Evolutionary conservation across 176 grass and related monocot species (phyloP).

Genomic region (Triticum monococcum): DNA sequence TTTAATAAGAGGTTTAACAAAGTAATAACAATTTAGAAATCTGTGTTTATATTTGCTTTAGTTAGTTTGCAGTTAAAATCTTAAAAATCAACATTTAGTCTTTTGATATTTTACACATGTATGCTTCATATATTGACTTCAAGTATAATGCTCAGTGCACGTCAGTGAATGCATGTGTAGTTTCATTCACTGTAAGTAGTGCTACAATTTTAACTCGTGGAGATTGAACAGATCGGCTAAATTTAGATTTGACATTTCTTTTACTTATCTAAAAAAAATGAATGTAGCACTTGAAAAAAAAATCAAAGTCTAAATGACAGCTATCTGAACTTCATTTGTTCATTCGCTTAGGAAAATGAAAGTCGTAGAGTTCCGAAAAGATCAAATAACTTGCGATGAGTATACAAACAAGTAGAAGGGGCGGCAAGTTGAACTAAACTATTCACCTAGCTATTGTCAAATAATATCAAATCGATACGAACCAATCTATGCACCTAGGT

Average conservation of each 20-base stretch:
- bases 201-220: neutral
- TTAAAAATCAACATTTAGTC: neutral
- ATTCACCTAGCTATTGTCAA: neutral
- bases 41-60: neutral
- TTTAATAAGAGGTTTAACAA: neutral
- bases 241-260: neutral
- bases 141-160: neutral
- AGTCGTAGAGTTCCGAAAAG: neutral
- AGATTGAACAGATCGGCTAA: neutral
- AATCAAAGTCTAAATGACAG: neutral
- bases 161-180: neutral
- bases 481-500: slow-evolving; percentile 1
- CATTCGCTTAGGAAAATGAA: neutral
- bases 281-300: neutral
- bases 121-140: neutral
- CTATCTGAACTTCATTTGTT: neutral
- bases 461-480: neutral
- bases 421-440: neutral
- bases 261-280: neutral
- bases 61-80: neutral
- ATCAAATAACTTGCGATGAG: neutral
- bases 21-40: neutral
- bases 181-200: neutral
- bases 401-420: neutral
- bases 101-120: neutral